These are phyloP conservation scores for Cyberlindnera bimundalis DNA, from an alignment of 805 yeast genomes.

Conservation along the genomic window DNA sequence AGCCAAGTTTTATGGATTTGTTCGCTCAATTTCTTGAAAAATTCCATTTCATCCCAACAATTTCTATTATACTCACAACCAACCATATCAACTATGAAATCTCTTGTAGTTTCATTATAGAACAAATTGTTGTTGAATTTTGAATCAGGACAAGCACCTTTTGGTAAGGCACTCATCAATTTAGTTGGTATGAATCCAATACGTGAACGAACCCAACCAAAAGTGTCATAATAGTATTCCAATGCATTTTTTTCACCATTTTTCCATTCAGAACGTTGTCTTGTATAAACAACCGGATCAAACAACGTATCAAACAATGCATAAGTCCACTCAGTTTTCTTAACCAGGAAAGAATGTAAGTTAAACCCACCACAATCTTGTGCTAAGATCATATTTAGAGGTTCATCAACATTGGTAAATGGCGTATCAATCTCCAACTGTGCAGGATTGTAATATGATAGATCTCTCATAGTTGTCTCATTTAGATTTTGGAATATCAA, in stretches of 20 bases:
- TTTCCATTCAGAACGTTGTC: constrained; percentile 38
- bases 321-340: constrained; percentile 37
- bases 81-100: constrained; percentile 38
- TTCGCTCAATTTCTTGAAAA: constrained; percentile 31
- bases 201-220: constrained; percentile 39
- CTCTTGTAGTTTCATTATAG: constrained; percentile 35
- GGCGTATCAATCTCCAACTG: constrained; percentile 32
- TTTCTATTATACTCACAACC: constrained; percentile 36
- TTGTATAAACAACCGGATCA: constrained; percentile 39
- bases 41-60: constrained; percentile 41
- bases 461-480: constrained; percentile 31
- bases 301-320: constrained; percentile 36
- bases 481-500: constrained; percentile 31
- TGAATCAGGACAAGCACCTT: constrained; percentile 34
- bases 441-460: constrained; percentile 36
- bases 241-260: constrained; percentile 38
- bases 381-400: constrained; percentile 35
- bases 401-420: constrained; percentile 29
- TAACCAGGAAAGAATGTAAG: constrained; percentile 65
- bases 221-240: constrained; percentile 35
- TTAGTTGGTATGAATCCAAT: constrained; percentile 39
- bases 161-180: constrained; percentile 35
- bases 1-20: constrained; percentile 34
- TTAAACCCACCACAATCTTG: constrained; percentile 77
- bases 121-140: constrained; percentile 32